Conservation (phyloP, 352 stramenopile species). For the Phytophthora pluvialis region DNA sequence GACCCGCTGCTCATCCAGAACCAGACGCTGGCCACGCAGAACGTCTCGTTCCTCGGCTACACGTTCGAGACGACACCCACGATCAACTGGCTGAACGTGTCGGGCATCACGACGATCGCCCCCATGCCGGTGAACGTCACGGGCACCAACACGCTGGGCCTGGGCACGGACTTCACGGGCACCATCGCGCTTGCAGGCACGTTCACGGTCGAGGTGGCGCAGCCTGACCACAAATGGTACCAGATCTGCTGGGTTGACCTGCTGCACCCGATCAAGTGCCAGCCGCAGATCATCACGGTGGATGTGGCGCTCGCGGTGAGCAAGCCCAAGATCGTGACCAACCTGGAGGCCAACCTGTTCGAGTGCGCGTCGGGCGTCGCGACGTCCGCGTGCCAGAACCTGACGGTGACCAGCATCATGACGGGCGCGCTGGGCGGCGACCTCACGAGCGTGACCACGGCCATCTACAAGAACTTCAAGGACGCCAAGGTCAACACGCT, state of each 20-base stretch:
- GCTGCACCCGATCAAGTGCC: slow-evolving; percentile 54
- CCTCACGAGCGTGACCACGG: slow-evolving; percentile 29
- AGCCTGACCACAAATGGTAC: slow-evolving; percentile 69
- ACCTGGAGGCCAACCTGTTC: slow-evolving; percentile 46
- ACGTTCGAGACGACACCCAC: slow-evolving; percentile 48
- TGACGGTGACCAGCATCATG: slow-evolving; percentile 56
- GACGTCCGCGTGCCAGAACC: slow-evolving; percentile 51
- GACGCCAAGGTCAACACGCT: slow-evolving; percentile 45
- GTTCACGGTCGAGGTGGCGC: slow-evolving; percentile 53
- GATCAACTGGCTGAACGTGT: slow-evolving; percentile 54
- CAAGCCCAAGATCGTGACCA: slow-evolving; percentile 41
- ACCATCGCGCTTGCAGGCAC: slow-evolving; percentile 43
- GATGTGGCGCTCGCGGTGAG: slow-evolving; percentile 45
- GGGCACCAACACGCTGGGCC: slow-evolving; percentile 34
- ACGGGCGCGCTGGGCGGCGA: slow-evolving; percentile 33
- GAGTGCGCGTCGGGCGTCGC: slow-evolving; percentile 39
- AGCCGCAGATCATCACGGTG: slow-evolving; percentile 43
- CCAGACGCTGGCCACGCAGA: slow-evolving; percentile 47
- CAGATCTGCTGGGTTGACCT: slow-evolving; percentile 67
- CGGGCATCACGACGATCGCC: slow-evolving; percentile 53
- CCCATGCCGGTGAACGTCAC: slow-evolving; percentile 60
- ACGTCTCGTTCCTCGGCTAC: slow-evolving; percentile 59
- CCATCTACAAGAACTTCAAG: slow-evolving; percentile 51
- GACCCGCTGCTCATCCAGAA: slow-evolving; percentile 52
- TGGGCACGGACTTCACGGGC: slow-evolving; percentile 55